A percentile compares a stretch with the other conserved stretches of the same genome.
phyloP scores from a whole-genome alignment of 1,284 basidiomycete genomes.

The Coniferiporia sulphurascens region DNA sequence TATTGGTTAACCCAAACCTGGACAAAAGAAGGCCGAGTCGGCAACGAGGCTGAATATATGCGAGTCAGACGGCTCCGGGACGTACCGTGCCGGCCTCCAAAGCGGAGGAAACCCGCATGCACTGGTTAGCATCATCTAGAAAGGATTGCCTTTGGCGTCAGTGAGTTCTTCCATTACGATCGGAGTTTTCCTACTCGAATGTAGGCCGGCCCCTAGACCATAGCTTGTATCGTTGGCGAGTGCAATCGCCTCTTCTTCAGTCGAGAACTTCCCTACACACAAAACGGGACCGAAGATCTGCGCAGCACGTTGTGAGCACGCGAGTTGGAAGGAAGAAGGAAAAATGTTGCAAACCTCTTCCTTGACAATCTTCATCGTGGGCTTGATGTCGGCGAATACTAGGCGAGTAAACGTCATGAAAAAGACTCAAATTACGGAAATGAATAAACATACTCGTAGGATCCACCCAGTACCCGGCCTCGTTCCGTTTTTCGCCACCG shows the following conservation, averaged over 20 bases:
- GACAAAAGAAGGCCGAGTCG: background rate
- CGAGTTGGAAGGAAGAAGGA: background rate
- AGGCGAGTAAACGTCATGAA: constrained; percentile 2
- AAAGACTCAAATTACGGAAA: background rate
- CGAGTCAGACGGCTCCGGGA: constrained; percentile 3
- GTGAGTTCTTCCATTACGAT: background rate
- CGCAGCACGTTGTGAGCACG: background rate
- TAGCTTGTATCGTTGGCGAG: constrained; percentile 84
- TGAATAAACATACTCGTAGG: constrained; percentile 57
- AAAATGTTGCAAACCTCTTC: constrained; percentile 15
- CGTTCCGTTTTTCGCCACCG: constrained; percentile 71
- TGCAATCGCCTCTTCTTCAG: constrained; percentile 73
- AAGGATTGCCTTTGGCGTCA: constrained; percentile 10
- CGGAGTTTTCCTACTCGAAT: constrained; percentile 60
- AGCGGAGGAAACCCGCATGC: constrained; percentile 76
- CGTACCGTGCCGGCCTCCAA: constrained; percentile 82
- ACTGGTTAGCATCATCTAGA: constrained; percentile 79
- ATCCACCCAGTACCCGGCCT: constrained; percentile 71
- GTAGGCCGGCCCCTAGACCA: constrained; percentile 84
- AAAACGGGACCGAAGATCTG: constrained; percentile 42
- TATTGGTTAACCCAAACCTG: constrained; percentile 91
- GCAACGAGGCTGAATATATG: background rate
- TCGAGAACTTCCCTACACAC: constrained; percentile 69
- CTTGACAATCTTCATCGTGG: constrained; percentile 75
- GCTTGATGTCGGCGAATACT: constrained; percentile 73